Percentiles rank a stretch among this genome's conserved stretches.
These are phyloP conservation scores for Chernovozyma sophiae-reginae DNA, from an alignment of 1,139 yeast genomes.

Conservation along the genomic window DNA sequence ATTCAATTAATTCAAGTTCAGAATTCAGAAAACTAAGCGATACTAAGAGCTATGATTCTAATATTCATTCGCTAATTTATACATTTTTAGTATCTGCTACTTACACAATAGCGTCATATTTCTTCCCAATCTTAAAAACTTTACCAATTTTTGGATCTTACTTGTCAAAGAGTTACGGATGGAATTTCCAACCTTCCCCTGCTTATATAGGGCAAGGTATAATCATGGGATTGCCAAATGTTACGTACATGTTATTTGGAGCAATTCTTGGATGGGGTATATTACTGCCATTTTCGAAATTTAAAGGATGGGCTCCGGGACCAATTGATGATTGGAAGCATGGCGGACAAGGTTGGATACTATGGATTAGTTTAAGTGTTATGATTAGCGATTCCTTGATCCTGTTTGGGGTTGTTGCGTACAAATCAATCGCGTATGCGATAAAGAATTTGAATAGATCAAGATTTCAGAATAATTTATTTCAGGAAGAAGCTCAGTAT, in stretches of 20 bases:
- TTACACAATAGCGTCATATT: slow-evolving; percentile 70
- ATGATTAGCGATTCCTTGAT: slow-evolving; percentile 93
- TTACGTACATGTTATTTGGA: slow-evolving; percentile 86
- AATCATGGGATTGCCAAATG: slow-evolving; percentile 94
- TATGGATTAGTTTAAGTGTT: slow-evolving; percentile 89
- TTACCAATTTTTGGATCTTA: slow-evolving; percentile 72
- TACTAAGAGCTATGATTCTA: slow-evolving; percentile 38
- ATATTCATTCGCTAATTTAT: slow-evolving; percentile 50
- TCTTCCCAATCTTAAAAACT: slow-evolving; percentile 62
- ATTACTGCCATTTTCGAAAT: slow-evolving; percentile 73
- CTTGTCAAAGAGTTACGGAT: slow-evolving; percentile 64
- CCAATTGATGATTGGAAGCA: slow-evolving; percentile 86
- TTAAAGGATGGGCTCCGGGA: slow-evolving; percentile 83
- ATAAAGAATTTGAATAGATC: neutral
- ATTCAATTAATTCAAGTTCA: slow-evolving; percentile 14
- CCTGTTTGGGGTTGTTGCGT: slow-evolving; percentile 64
- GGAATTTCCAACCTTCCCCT: slow-evolving; percentile 95
- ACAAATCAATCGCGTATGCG: slow-evolving; percentile 31
- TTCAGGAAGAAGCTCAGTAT: neutral
- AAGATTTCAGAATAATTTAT: neutral
- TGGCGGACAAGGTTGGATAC: slow-evolving; percentile 96
- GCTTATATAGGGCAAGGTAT: slow-evolving; percentile 98
- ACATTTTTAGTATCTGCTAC: slow-evolving; percentile 69
- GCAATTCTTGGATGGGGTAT: slow-evolving; percentile 89
- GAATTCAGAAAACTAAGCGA: slow-evolving; percentile 6